These are phyloP conservation scores for Dalbergia cochinchinensis DNA, from an alignment of 306 rosid genomes.

Conservation along the genomic window DNA sequence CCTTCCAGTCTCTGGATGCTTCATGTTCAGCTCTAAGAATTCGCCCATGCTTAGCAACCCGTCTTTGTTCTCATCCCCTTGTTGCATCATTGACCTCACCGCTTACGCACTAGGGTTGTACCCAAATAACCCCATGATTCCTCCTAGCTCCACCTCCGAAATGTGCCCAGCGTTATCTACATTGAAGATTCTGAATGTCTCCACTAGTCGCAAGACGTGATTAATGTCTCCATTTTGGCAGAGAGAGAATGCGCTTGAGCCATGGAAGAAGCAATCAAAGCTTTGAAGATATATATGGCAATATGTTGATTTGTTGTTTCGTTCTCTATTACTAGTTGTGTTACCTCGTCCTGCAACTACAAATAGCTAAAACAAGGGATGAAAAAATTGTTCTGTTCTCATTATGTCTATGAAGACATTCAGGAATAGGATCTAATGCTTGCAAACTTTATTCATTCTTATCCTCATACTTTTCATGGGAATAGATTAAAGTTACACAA, in stretches of 20 bases:
- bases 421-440: constrained; percentile 46
- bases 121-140: constrained; percentile 72
- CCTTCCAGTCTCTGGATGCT: constrained; percentile 61
- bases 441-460: constrained; percentile 39
- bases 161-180: constrained; percentile 69
- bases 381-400: background rate
- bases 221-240: constrained; percentile 64
- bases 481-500: constrained; percentile 32
- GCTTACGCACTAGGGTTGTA: constrained; percentile 66
- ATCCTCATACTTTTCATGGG: constrained; percentile 15
- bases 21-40: constrained; percentile 56
- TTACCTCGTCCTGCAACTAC: background rate
- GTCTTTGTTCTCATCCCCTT: constrained; percentile 71
- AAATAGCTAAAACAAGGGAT: constrained; percentile 28
- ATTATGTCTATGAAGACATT: background rate
- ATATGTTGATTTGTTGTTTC: background rate
- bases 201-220: constrained; percentile 59
- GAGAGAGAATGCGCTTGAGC: constrained; percentile 59
- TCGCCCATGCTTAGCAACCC: constrained; percentile 60
- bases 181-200: constrained; percentile 76
- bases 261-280: constrained; percentile 1
- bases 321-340: background rate
- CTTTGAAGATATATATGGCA: background rate
- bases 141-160: constrained; percentile 66
- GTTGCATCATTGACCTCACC: constrained; percentile 67